These are phyloP conservation scores for Nissolia schottii DNA, from an alignment of 306 rosid species.

Conservation along the genomic window DNA sequence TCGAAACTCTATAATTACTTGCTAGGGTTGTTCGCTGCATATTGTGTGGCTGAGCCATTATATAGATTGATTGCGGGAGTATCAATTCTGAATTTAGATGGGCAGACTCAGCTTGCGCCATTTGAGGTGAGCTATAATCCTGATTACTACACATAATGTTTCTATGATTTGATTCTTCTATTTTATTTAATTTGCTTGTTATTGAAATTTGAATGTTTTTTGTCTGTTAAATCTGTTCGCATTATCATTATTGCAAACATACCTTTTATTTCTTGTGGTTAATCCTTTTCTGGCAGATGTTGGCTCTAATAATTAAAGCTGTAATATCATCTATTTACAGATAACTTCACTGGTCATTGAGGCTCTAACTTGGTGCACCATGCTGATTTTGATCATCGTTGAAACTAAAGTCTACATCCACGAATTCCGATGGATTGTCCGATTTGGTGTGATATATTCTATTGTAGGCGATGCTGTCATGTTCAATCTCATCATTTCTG, in stretches of 20 bases:
- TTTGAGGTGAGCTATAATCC: constrained; percentile 66
- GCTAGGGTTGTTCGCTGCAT: constrained; percentile 65
- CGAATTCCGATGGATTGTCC: constrained; percentile 82
- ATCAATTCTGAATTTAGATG: constrained; percentile 78
- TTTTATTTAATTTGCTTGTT: background rate
- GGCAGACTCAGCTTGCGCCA: constrained; percentile 75
- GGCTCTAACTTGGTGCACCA: constrained; percentile 73
- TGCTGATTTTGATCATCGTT: constrained; percentile 68
- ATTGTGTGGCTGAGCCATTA: constrained; percentile 72
- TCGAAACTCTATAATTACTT: constrained; percentile 76
- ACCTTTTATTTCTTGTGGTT: constrained; percentile 18
- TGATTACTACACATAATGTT: constrained; percentile 7
- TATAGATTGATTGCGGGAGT: constrained; percentile 79
- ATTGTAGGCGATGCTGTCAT: constrained; percentile 73
- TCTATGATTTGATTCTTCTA: background rate
- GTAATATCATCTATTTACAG: constrained; percentile 45
- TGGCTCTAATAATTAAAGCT: constrained; percentile 20
- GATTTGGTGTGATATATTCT: constrained; percentile 75
- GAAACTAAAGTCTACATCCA: constrained; percentile 75
- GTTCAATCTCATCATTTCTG: constrained; percentile 71
- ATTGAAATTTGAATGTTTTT: constrained; percentile 6
- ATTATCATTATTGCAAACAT: background rate
- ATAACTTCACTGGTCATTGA: constrained; percentile 50
- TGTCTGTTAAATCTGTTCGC: background rate
- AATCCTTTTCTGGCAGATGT: constrained; percentile 2